Conservation (phyloP, 2,329 filamentous ascomycete species). For the Trichoderma oligosporum region DNA sequence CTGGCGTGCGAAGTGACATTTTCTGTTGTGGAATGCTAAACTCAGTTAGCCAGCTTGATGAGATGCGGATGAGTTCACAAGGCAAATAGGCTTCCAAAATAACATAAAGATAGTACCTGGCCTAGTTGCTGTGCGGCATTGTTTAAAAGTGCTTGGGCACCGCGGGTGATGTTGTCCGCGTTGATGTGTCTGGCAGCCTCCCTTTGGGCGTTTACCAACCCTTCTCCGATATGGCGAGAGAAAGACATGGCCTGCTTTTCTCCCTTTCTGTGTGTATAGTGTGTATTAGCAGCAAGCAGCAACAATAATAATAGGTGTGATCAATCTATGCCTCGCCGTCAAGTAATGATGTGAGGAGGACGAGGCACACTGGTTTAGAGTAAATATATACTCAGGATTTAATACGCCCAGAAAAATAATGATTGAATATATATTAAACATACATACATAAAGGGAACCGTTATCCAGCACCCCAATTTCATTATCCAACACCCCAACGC, state of each 20-base stretch:
- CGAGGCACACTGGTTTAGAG: no score
- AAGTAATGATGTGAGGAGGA: no score
- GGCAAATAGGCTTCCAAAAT: no score
- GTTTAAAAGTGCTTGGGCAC: not conserved
- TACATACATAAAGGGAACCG: no score
- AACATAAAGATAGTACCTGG: not conserved
- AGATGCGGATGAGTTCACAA: not conserved
- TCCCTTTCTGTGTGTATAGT: not conserved
- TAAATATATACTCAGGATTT: no score
- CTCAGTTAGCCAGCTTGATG: not conserved
- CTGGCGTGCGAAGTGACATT: not conserved
- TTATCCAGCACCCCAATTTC: no score
- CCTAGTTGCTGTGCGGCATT: not conserved
- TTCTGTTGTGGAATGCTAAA: not conserved
- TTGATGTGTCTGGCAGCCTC: constrained; percentile 9
- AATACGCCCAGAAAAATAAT: no score
- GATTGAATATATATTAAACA: no score
- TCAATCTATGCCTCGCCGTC: no score
- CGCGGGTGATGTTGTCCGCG: constrained; percentile 6
- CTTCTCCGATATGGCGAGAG: not conserved
- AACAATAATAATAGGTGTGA: no score
- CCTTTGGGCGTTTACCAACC: not conserved
- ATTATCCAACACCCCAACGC: no score
- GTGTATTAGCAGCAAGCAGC: no score
- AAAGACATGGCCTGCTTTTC: not conserved